A percentile compares a stretch with the other conserved stretches of the same genome.
These are phyloP conservation scores for Mycothermus thermophilus DNA, from an alignment of 495 filamentous ascomycete genomes.

Conservation along the genomic window DNA sequence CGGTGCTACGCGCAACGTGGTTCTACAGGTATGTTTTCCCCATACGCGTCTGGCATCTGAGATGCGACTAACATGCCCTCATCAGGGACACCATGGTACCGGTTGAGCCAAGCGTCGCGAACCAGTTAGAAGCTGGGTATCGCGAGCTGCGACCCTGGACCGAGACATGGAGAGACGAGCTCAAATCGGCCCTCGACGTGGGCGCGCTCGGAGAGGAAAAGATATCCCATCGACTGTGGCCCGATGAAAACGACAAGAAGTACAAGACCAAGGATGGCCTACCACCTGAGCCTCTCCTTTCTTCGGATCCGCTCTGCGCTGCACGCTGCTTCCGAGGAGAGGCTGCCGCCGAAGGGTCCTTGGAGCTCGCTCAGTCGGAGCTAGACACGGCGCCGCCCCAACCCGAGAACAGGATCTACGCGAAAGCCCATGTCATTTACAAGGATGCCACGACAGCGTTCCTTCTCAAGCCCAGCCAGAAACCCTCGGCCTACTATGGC, in stretches of 20 bases:
- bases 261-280: slow-evolving; percentile 21
- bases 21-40: slow-evolving; percentile 46
- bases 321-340: slow-evolving; percentile 41
- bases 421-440: slow-evolving; percentile 68
- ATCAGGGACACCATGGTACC: slow-evolving; percentile 83
- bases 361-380: slow-evolving; percentile 28
- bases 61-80: background rate
- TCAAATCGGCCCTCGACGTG: slow-evolving; percentile 81
- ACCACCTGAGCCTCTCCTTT: slow-evolving; percentile 33
- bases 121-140: slow-evolving; percentile 83
- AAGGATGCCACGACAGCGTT: slow-evolving; percentile 61
- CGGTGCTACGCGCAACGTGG: slow-evolving; percentile 81
- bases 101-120: slow-evolving; percentile 76
- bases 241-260: slow-evolving; percentile 35
- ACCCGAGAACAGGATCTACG: slow-evolving; percentile 35
- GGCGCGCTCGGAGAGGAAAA: slow-evolving; percentile 86
- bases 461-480: slow-evolving; percentile 62
- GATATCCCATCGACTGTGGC: slow-evolving; percentile 69
- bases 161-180: slow-evolving; percentile 83
- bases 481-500: slow-evolving; percentile 67
- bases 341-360: slow-evolving; percentile 37
- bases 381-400: slow-evolving; percentile 19
- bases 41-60: background rate
- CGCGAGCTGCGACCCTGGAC: slow-evolving; percentile 77
- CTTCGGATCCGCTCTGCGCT: slow-evolving; percentile 40